Percentiles rank a stretch among this genome's conserved stretches.
Conservation (phyloP, 2,329 filamentous ascomycete species). For the Chaetomiaceae sp. region DNA sequence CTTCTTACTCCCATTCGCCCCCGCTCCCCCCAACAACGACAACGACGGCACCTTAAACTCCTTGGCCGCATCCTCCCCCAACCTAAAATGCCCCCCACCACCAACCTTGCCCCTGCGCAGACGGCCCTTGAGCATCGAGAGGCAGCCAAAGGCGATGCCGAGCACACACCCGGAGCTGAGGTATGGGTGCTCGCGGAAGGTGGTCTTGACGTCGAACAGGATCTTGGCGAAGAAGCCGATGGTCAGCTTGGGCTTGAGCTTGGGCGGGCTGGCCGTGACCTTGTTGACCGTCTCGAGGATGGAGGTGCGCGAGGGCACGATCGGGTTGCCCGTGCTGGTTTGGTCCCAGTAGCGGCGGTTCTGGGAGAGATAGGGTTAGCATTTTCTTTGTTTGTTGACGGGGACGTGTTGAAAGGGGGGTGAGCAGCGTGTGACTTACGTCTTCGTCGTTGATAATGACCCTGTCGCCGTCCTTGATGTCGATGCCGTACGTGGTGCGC, state of each 20-base stretch:
- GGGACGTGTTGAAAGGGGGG: background rate
- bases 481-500: slow-evolving; percentile 87
- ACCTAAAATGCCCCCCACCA: slow-evolving; percentile 49
- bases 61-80: slow-evolving; percentile 45
- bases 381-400: background rate
- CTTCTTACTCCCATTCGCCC: slow-evolving; percentile 17
- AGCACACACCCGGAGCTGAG: slow-evolving; percentile 54
- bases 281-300: slow-evolving; percentile 83
- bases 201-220: slow-evolving; percentile 60
- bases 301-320: slow-evolving; percentile 81
- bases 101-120: slow-evolving; percentile 50
- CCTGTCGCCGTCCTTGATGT: slow-evolving; percentile 80
- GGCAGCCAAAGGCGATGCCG: slow-evolving; percentile 48
- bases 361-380: slow-evolving; percentile 39
- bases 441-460: slow-evolving; percentile 97
- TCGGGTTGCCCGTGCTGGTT: slow-evolving; percentile 82
- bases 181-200: slow-evolving; percentile 55
- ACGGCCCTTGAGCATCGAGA: slow-evolving; percentile 48
- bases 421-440: slow-evolving; percentile 52
- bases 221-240: slow-evolving; percentile 66
- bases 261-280: slow-evolving; percentile 62
- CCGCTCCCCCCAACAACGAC: slow-evolving; percentile 15
- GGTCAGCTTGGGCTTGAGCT: slow-evolving; percentile 74
- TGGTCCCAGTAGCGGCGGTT: slow-evolving; percentile 93
- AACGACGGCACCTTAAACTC: slow-evolving; percentile 17